A percentile compares a stretch with the other conserved stretches of the same genome.
Evolutionary conservation across 345 rosid species (phyloP).

Genomic region (Hibiscus mutabilis): DNA sequence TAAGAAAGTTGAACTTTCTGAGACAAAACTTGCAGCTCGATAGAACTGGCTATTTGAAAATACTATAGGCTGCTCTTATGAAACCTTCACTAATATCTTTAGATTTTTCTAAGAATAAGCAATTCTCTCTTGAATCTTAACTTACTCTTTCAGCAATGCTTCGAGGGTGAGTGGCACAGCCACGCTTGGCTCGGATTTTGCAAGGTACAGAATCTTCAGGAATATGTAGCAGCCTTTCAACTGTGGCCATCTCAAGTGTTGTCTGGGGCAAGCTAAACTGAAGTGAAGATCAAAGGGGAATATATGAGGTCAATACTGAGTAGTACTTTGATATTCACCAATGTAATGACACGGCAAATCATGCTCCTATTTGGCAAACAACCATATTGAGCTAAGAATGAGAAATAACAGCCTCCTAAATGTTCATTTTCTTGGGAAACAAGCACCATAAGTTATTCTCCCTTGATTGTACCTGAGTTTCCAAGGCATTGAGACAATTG

Average conservation of each 20-base stretch:
- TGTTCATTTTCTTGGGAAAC: neutral
- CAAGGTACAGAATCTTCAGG: conserved; percentile 94
- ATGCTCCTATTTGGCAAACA: conserved; percentile 1
- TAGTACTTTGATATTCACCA: neutral
- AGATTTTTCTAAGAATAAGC: neutral
- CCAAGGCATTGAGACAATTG: conserved; percentile 49
- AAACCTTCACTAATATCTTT: neutral
- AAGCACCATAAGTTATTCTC: neutral
- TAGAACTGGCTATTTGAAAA: neutral
- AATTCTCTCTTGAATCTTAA: neutral
- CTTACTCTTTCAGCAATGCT: conserved; percentile 98
- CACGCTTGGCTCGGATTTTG: conserved; percentile 90
- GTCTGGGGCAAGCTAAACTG: conserved; percentile 93
- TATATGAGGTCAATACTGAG: neutral
- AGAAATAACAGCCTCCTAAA: neutral
- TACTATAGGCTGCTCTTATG: too few species aligned
- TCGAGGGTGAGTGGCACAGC: conserved; percentile 93
- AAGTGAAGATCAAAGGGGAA: conserved; percentile 14
- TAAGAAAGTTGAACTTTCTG: neutral
- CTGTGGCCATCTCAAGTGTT: conserved; percentile 67
- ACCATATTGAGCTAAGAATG: neutral
- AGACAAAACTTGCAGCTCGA: neutral
- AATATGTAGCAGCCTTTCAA: conserved; percentile 66
- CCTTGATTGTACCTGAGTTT: conserved; percentile 63
- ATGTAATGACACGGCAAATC: neutral